These are phyloP conservation scores for Cetraspora pellucida DNA, from an alignment of 192 early-diverging fungal species.

Conservation along the genomic window DNA sequence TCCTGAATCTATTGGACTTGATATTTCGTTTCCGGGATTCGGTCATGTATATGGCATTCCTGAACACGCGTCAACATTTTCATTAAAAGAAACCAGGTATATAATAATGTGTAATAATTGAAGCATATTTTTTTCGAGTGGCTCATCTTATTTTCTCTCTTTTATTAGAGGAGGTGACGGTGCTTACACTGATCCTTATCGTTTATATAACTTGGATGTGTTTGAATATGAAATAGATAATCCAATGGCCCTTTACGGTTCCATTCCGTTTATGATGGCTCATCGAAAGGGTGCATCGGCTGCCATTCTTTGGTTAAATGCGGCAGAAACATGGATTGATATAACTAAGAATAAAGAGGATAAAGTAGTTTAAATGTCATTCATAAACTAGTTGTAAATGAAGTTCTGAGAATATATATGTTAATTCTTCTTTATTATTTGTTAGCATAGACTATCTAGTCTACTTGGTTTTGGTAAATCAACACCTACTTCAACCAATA, in stretches of 20 bases:
- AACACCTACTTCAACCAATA: conserved; percentile 52
- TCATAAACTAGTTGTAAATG: background rate
- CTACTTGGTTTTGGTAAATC: conserved; percentile 38
- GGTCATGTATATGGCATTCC: conserved; percentile 94
- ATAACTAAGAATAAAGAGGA: conserved; percentile 68
- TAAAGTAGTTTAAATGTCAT: conserved; percentile 27
- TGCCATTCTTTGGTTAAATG: conserved; percentile 90
- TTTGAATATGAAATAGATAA: conserved; percentile 96
- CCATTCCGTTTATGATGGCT: conserved; percentile 91
- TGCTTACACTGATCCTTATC: conserved; percentile 88
- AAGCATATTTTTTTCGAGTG: background rate
- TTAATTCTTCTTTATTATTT: background rate
- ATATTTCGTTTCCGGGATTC: conserved; percentile 86
- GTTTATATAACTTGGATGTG: conserved; percentile 96
- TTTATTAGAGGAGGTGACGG: conserved; percentile 57
- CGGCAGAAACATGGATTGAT: conserved; percentile 98
- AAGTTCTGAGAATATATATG: background rate
- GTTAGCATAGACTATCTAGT: conserved; percentile 31
- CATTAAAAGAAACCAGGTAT: conserved; percentile 85
- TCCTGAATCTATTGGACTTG: conserved; percentile 91
- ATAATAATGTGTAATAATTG: too few relatives aligned
- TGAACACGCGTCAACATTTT: conserved; percentile 86
- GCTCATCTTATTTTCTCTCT: conserved; percentile 4
- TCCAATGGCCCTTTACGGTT: conserved; percentile 97
- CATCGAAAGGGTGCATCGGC: conserved; percentile 74